phyloP scores from a whole-genome alignment of 2,329 filamentous ascomycete species.

The Pyrenochaeta sp. region DNA sequence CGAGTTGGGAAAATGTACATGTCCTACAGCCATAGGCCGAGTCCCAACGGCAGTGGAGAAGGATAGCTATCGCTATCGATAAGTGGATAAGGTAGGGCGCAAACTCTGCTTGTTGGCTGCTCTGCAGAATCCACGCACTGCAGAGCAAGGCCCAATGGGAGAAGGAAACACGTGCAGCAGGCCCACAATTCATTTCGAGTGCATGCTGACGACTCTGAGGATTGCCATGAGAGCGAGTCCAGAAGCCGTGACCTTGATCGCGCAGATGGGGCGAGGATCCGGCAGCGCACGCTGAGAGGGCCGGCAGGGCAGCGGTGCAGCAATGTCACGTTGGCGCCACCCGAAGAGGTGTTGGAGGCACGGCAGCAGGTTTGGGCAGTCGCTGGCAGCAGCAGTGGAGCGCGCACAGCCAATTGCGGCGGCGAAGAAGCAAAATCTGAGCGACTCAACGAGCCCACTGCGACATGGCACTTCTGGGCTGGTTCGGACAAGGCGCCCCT shows the following conservation, averaged over 20 bases:
- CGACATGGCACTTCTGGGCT: slow-evolving; percentile 5
- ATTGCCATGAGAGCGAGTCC: slow-evolving; percentile 29
- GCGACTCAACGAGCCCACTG: slow-evolving; percentile 14
- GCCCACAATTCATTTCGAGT: slow-evolving; percentile 44
- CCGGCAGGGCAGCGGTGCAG: slow-evolving; percentile 6
- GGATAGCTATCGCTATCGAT: slow-evolving; percentile 46
- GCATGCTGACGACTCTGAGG: slow-evolving; percentile 31
- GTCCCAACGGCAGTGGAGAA: slow-evolving; percentile 28
- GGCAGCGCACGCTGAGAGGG: slow-evolving; percentile 12
- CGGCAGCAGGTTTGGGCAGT: slow-evolving; percentile 30
- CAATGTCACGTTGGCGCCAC: slow-evolving; percentile 30
- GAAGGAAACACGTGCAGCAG: slow-evolving; percentile 20
- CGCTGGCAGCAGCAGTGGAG: slow-evolving; percentile 27
- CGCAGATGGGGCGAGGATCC: slow-evolving; percentile 18
- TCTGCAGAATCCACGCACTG: slow-evolving; percentile 25
- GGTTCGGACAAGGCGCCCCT: slow-evolving; percentile 8
- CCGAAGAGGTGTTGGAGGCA: slow-evolving; percentile 13
- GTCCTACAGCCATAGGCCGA: slow-evolving; percentile 23
- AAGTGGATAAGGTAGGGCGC: slow-evolving; percentile 41
- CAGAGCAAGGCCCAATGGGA: slow-evolving; percentile 25
- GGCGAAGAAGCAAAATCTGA: slow-evolving; percentile 20
- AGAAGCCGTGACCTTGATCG: slow-evolving; percentile 27
- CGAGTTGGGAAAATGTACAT: slow-evolving; percentile 9
- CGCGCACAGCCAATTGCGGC: slow-evolving; percentile 21
- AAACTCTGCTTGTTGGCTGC: slow-evolving; percentile 31